These are phyloP conservation scores for Tilletia indica DNA, from an alignment of 1,284 basidiomycete genomes.

Conservation along the genomic window DNA sequence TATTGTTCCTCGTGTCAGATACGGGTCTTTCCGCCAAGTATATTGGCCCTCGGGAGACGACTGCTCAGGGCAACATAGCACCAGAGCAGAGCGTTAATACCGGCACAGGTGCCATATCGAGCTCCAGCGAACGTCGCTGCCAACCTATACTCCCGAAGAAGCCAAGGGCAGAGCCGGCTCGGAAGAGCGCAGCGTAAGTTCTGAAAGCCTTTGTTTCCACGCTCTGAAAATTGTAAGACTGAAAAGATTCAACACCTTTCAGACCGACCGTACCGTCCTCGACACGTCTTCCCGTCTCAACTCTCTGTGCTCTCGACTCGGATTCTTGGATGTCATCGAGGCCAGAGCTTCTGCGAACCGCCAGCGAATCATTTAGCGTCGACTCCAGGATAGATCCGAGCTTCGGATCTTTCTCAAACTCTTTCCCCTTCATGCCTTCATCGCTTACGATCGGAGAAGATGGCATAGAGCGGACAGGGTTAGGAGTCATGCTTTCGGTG, in stretches of 20 bases:
- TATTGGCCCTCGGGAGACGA: background rate
- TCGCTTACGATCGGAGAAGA: no score
- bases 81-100: no score
- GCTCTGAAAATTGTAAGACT: background rate
- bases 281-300: background rate
- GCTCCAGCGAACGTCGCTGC: background rate
- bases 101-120: background rate
- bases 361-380: no score
- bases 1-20: background rate
- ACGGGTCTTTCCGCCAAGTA: slow-evolving; percentile 1
- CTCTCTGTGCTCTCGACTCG: background rate
- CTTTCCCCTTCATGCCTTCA: no score
- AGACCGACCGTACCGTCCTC: slow-evolving; percentile 1
- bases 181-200: background rate
- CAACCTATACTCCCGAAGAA: no score
- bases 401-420: no score
- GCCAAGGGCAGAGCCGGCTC: background rate
- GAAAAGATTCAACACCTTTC: background rate
- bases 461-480: no score
- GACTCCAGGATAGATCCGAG: no score
- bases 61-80: background rate
- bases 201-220: no score
- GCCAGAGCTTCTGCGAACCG: no score
- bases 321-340: background rate
- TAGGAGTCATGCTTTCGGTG: no score